phyloP scores from a whole-genome alignment of 1,284 basidiomycete species.

The Malassezia cuniculi region DNA sequence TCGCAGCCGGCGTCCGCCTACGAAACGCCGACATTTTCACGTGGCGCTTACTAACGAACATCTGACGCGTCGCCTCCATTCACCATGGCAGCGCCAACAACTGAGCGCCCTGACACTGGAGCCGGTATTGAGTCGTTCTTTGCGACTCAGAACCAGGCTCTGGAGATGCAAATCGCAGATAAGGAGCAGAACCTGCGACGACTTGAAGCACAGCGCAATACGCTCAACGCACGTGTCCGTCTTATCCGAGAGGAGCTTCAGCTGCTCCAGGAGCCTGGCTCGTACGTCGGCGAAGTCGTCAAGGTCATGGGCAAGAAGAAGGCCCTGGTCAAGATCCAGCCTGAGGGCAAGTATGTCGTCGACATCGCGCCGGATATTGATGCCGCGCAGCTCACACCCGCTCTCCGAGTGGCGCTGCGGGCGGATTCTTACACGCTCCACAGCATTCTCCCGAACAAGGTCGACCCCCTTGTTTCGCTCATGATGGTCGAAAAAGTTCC shows the following conservation, averaged over 20 bases:
- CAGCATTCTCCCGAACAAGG: constrained; percentile 44
- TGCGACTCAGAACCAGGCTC: constrained; percentile 83
- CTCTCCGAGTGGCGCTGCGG: constrained; percentile 82
- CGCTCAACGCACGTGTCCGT: constrained; percentile 81
- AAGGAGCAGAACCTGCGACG: constrained; percentile 92
- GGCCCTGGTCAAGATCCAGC: constrained; percentile 94
- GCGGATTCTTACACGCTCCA: constrained; percentile 74
- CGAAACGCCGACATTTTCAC: constrained; percentile 75
- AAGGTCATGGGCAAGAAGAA: constrained; percentile 99
- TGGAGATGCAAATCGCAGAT: constrained; percentile 82
- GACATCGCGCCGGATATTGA: constrained; percentile 85
- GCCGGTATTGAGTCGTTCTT: constrained; percentile 62
- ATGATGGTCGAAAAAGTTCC: constrained; percentile 99
- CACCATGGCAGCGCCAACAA: too few relatives aligned
- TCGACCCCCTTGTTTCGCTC: constrained; percentile 43
- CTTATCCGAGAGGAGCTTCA: constrained; percentile 79
- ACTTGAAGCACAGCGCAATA: constrained; percentile 89
- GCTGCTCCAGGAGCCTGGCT: constrained; percentile 86
- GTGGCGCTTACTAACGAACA: too few relatives aligned
- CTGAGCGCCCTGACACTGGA: too few relatives aligned
- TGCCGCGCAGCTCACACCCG: constrained; percentile 64
- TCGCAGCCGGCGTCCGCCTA: constrained; percentile 49
- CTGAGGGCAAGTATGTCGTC: constrained; percentile 96
- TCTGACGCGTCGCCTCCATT: too few relatives aligned
- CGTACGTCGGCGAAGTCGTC: constrained; percentile 93